Conservation (phyloP, 1,284 basidiomycete genomes). For the Rhodotorula glutinis region DNA sequence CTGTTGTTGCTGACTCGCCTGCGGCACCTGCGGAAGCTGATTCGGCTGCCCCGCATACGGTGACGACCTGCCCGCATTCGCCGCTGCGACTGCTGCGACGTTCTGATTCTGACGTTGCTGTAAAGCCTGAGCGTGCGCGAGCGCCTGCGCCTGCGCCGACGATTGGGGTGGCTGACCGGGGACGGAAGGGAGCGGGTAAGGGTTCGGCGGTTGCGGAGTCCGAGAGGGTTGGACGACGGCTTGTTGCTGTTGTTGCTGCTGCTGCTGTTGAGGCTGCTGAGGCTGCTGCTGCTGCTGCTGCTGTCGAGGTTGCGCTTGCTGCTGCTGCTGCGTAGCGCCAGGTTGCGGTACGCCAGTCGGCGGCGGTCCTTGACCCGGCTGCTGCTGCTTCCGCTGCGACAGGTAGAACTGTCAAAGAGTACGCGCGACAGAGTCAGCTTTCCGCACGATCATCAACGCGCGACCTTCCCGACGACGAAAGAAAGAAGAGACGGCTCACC, state of each 20-base stretch:
- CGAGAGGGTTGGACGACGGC: neutral
- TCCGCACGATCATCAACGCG: no score
- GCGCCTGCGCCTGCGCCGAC: neutral
- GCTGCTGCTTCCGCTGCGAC: slow-evolving; percentile 13
- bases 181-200: slow-evolving; percentile 8
- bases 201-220: slow-evolving; percentile 7
- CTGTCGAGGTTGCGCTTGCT: neutral
- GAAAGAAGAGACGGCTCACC: neutral
- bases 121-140: neutral
- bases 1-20: neutral
- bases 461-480: neutral
- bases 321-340: neutral
- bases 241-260: slow-evolving; percentile 15
- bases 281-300: slow-evolving; percentile 22
- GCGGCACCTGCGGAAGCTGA: neutral
- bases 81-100: slow-evolving; percentile 8
- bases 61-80: slow-evolving; percentile 10
- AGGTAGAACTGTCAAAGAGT: slow-evolving; percentile 16
- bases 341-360: neutral
- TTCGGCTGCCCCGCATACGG: slow-evolving; percentile 2
- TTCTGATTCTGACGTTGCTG: slow-evolving; percentile 16
- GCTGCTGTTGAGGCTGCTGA: neutral
- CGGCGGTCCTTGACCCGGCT: neutral
- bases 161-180: neutral
- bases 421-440: no score